Evolutionary conservation across 805 yeast species (phyloP), one percentile per base, ranked within the genome.

Genomic region (Candida arabinofermentans): DNA sequence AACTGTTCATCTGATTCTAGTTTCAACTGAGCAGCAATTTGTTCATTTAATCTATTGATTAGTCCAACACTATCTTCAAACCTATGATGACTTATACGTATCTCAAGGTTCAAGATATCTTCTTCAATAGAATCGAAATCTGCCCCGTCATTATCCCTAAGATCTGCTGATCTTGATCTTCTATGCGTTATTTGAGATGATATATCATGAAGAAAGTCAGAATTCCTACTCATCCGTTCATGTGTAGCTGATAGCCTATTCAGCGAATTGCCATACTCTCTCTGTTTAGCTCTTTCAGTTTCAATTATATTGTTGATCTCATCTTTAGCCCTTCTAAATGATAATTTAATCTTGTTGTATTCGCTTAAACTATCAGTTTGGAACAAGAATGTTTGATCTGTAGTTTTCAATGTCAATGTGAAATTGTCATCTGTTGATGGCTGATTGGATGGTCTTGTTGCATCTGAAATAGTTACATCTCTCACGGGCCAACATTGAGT

Each of bases 401-500:
- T 43, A 5, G 50, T 40, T 27, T 44, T 51, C 27, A 58, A 39
- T 2, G 51, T 44, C 9, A 57, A 12, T 2, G 57, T 39, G 13
- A 47, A 50, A 2, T 51, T 54, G 10, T 42, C 37, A n/a, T 41
- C 43, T 2, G 29, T 13, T 4, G 39, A 21, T 41, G 48, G 18
- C 49, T 49, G 23, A 29, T 23, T 37, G 23, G 34, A 17, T 32
- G 46, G 17, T 29, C 39, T 37, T 22, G 21, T 18, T 10, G 71
- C 66, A 36, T 74, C 75, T 9, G 61, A 48, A 21, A 81, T 58
- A 16, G 67, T 66, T 8, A 83, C 76, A 30, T 82, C 86, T 34
- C 76, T 67, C 24, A 89, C 63, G 3, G 90, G 84, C 83, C 90
- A 82, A 62, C 91, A 85, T 51, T 84, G 83, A 26, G 79, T 80